Conservation (phyloP, 2,329 filamentous ascomycete species). For the Alternaria consortialis region DNA sequence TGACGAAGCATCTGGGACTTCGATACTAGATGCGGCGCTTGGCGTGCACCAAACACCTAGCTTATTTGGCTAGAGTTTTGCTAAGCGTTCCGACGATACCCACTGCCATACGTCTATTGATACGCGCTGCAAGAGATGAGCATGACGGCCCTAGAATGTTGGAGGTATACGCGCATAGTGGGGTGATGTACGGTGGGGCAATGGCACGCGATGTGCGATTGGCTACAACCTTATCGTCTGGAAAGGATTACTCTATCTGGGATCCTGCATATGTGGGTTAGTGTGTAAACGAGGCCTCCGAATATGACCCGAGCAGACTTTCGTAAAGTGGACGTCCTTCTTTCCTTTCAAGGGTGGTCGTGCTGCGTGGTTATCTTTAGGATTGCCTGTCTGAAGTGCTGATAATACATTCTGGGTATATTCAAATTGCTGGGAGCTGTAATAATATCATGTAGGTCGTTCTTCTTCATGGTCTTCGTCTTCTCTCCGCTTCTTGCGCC, state of each 20-base stretch:
- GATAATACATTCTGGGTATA: constrained; percentile 8
- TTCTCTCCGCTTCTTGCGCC: constrained; percentile 48
- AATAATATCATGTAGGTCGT: constrained; percentile 21
- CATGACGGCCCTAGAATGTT: not conserved
- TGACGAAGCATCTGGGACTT: not conserved
- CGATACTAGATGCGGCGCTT: not conserved
- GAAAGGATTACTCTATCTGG: constrained; percentile 9
- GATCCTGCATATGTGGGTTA: constrained; percentile 3
- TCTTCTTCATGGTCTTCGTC: constrained; percentile 22
- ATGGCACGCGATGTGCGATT: not conserved
- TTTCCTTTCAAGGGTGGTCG: not conserved
- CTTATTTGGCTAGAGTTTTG: not conserved
- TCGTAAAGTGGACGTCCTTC: not conserved
- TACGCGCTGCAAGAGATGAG: not conserved
- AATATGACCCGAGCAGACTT: not conserved
- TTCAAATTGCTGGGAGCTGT: constrained; percentile 14
- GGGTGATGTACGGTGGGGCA: not conserved
- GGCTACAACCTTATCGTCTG: constrained; percentile 8
- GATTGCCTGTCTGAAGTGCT: not conserved
- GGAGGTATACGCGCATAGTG: not conserved
- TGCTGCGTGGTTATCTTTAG: not conserved
- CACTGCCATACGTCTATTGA: not conserved
- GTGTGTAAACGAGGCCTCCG: not conserved
- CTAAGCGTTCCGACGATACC: not conserved
- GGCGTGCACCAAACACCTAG: not conserved